A percentile compares a stretch with the other conserved stretches of the same genome.
phyloP scores from a whole-genome alignment of 192 early-diverging fungal species.

The Mortierella hygrophila region DNA sequence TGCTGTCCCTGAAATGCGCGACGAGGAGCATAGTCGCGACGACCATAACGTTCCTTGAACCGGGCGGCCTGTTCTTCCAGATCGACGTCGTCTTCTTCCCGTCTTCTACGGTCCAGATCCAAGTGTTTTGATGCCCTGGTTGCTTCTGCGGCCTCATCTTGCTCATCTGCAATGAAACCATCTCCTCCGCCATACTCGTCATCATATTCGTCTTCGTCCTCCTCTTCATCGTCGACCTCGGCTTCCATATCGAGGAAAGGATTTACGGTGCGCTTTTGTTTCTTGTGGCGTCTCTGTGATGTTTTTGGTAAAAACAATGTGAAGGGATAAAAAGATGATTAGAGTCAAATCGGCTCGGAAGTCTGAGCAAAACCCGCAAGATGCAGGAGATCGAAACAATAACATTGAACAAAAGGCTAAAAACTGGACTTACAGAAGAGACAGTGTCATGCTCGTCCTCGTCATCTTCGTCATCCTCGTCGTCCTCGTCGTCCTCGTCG shows the following conservation, averaged over 20 bases:
- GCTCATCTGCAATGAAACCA: constrained; percentile 79
- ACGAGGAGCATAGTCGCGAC: constrained; percentile 62
- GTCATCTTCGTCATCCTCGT: constrained; percentile 67
- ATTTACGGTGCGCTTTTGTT: constrained; percentile 60
- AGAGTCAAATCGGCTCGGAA: background rate
- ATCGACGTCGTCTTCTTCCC: constrained; percentile 81
- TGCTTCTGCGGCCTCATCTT: constrained; percentile 73
- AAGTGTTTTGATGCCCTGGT: constrained; percentile 75
- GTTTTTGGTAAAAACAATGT: background rate
- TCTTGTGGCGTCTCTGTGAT: constrained; percentile 49
- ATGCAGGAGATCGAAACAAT: constrained; percentile 3
- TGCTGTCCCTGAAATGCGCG: constrained; percentile 60
- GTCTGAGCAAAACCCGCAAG: background rate
- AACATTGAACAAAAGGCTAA: background rate
- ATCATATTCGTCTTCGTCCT: constrained; percentile 79
- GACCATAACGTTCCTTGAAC: constrained; percentile 80
- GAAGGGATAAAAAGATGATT: background rate
- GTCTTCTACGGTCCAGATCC: constrained; percentile 75
- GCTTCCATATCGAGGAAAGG: constrained; percentile 75
- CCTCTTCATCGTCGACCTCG: constrained; percentile 78
- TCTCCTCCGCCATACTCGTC: constrained; percentile 71
- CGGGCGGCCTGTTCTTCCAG: constrained; percentile 86
- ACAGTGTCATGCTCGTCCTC: constrained; percentile 65
- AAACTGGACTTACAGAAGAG: constrained; percentile 34
- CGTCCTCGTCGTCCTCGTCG: constrained; percentile 61